phyloP scores from a whole-genome alignment of 768 basidiomycete species.

The Chalciporus pseudorubinellus region DNA sequence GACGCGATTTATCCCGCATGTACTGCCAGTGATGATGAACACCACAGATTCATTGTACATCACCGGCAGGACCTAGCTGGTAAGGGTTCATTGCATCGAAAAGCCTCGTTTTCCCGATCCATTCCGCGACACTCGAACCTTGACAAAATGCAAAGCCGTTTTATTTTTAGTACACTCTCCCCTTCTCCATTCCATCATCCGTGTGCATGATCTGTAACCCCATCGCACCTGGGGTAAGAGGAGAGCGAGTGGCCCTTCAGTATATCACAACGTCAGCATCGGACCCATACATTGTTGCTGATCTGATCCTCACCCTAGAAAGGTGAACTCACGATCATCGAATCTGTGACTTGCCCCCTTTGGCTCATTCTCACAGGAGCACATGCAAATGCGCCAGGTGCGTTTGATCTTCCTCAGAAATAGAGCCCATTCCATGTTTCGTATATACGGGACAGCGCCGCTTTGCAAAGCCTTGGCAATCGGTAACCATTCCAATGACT shows the following conservation, averaged over 20 bases:
- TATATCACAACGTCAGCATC: background rate
- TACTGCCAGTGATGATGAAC: background rate
- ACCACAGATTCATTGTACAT: background rate
- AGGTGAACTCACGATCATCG: background rate
- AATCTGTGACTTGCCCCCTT: background rate
- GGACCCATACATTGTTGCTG: background rate
- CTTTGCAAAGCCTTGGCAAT: background rate
- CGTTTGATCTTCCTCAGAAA: background rate
- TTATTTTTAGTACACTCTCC: background rate
- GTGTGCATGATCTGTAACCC: no score
- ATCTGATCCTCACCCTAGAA: background rate
- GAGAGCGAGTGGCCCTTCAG: background rate
- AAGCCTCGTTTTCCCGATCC: background rate
- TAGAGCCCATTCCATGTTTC: background rate
- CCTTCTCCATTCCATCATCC: background rate
- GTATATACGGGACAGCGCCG: no score
- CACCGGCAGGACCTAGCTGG: background rate
- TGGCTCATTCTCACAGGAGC: background rate
- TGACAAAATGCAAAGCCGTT: background rate
- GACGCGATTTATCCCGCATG: background rate
- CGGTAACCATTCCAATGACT: background rate
- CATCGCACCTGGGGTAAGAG: background rate
- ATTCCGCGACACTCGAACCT: background rate
- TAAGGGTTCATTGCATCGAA: background rate
- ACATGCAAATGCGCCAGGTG: background rate